These are phyloP conservation scores for Chimonanthus praecox DNA, from an alignment of 164 flowering plant species.

Conservation along the genomic window DNA sequence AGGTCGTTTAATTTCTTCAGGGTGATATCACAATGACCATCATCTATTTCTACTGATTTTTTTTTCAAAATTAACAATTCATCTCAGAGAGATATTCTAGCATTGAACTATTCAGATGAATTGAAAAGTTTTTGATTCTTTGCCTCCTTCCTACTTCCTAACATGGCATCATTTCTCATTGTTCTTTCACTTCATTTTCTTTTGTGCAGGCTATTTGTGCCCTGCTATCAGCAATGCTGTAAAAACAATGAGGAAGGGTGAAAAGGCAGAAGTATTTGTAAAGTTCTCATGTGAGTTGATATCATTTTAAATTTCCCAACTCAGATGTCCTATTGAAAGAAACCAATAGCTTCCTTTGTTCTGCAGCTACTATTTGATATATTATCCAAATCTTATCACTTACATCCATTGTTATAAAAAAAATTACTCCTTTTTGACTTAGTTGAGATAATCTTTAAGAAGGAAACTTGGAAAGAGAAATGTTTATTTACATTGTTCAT, in stretches of 20 bases:
- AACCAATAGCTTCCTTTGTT: too few relatives aligned
- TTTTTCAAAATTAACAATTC: not conserved
- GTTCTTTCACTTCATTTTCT: not conserved
- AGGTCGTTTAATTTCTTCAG: not conserved
- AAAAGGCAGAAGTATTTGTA: constrained; percentile 46
- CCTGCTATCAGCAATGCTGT: constrained; percentile 53
- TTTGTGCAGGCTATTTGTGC: constrained; percentile 31
- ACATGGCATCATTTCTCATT: not conserved
- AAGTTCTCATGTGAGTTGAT: constrained; percentile 43
- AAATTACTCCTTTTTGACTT: too few relatives aligned
- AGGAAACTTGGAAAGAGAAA: too few relatives aligned
- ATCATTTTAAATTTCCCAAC: not conserved
- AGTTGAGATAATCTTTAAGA: too few relatives aligned
- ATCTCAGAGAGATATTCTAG: not conserved
- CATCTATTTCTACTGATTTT: not conserved
- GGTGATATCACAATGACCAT: not conserved
- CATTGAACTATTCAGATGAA: not conserved
- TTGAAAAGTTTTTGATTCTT: too few relatives aligned
- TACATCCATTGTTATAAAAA: too few relatives aligned
- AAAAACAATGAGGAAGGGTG: constrained; percentile 62
- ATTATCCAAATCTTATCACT: too few relatives aligned
- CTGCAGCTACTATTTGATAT: too few relatives aligned
- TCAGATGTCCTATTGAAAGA: not conserved
- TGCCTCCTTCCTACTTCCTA: not conserved
- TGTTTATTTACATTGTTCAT: too few relatives aligned